A percentile compares a stretch with the other conserved stretches of the same genome.
Evolutionary conservation across 805 yeast species (phyloP).

Genomic region (Candida piceae): DNA sequence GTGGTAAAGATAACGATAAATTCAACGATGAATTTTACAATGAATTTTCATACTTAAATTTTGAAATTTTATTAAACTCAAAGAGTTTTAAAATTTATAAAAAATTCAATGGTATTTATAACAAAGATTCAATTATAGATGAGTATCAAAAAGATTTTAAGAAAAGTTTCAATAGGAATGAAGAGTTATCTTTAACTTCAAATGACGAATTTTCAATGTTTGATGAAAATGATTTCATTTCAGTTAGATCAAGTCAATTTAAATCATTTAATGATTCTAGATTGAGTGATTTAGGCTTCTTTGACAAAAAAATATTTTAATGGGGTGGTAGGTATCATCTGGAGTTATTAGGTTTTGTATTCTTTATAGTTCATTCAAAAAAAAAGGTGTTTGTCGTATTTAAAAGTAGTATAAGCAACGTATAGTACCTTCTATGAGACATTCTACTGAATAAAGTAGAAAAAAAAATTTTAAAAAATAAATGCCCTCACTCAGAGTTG

Average conservation of each 20-base stretch:
- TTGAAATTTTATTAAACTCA: slow-evolving; percentile 13
- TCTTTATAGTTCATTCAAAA: no score
- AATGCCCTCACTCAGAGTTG: slow-evolving; percentile 31
- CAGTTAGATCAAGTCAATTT: slow-evolving; percentile 19
- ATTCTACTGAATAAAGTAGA: no score
- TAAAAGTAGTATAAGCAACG: no score
- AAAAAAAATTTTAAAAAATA: background rate
- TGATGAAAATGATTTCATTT: slow-evolving; percentile 6
- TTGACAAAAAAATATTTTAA: slow-evolving; percentile 20
- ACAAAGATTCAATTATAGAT: slow-evolving; percentile 5
- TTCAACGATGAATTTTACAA: slow-evolving; percentile 3
- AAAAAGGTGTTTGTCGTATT: no score
- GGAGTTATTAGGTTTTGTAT: no score
- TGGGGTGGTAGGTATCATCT: background rate
- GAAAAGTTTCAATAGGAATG: slow-evolving; percentile 2
- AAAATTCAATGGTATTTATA: slow-evolving; percentile 10
- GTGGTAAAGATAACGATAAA: no score
- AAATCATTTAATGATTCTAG: slow-evolving; percentile 19
- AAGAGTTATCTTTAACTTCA: background rate
- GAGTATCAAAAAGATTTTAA: slow-evolving; percentile 7
- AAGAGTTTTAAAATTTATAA: slow-evolving; percentile 14
- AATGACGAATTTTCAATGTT: background rate
- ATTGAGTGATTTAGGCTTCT: slow-evolving; percentile 16
- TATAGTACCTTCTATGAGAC: no score
- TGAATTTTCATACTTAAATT: slow-evolving; percentile 9